Base-by-base conservation (phyloP, 2,329 filamentous ascomycete species). In the Clarireedia sp. region DNA sequence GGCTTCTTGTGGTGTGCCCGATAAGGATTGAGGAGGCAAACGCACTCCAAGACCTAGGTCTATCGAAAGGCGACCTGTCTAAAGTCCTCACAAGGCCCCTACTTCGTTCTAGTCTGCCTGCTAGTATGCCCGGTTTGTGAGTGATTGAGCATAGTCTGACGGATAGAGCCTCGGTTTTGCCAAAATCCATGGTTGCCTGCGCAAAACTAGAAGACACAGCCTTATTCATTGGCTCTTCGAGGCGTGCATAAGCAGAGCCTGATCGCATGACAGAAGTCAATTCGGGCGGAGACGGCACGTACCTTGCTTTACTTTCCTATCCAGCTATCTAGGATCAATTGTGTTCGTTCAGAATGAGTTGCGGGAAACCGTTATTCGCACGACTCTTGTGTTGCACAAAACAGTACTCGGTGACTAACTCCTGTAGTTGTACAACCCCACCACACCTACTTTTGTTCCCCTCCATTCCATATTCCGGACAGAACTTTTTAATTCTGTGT, bases 181-280 rank as follows among this genome's bases (percentile, higher is more conserved):
- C 12, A 43, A 38, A 6, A 29, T 36, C 16, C 14, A 17, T 37
- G 46, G 46, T 19, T 37, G 29, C 46, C 46, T 48, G n/a, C 29
- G 29, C 3, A 23, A 26, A 19, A 41, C 36, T 21, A 21, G 44
- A 21, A 9, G 45, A 37, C 45, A 49, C 24, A 54, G 45, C 37
- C 37, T 41, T 37, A 37, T 49, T 41, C 23, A 37, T 36, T 44
- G 46, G 21, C 17, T 21, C 33, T 33, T n/a, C 36, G 29, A 44
- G 16, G 16, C 8, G 23, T 24, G 19, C 46, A 49, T 37, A 24
- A 49, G 37, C 29, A 50, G 19, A 54, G 52, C 45, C 45, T 50
- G 38, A 43, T 54, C 26, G 52, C 52, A 50, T 44, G 46, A 54
- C 10, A 44, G n/a, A 49, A 36, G 23, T 33, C 2, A 44, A 54